phyloP scores from a whole-genome alignment of 139 green algal species.

The Chlorella vulgaris region DNA sequence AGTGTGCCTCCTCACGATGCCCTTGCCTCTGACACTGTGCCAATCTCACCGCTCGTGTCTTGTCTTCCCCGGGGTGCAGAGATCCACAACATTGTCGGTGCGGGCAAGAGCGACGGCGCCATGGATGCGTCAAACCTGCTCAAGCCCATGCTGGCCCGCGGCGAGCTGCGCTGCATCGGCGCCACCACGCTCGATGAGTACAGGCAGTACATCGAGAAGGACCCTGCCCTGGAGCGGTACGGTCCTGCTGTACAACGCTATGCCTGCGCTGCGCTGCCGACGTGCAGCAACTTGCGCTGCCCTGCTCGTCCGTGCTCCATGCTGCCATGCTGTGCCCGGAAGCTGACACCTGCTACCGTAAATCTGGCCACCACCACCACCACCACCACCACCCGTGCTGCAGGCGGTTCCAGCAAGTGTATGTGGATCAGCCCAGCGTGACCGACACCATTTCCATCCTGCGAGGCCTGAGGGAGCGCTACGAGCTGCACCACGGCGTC shows the following conservation, averaged over 20 bases:
- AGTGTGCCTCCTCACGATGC: too few species aligned
- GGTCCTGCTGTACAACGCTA: conserved; percentile 34
- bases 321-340: background rate
- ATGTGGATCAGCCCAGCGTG: conserved; percentile 93
- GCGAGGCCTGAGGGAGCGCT: conserved; percentile 92
- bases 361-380: background rate
- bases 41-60: too few species aligned
- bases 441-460: conserved; percentile 96
- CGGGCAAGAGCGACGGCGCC: conserved; percentile 72
- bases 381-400: background rate
- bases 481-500: conserved; percentile 98
- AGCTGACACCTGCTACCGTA: background rate
- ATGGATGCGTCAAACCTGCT: conserved; percentile 98
- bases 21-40: background rate
- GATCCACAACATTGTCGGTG: conserved; percentile 96
- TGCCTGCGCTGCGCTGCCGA: background rate
- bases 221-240: conserved; percentile 92
- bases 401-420: conserved; percentile 89
- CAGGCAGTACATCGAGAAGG: conserved; percentile 99
- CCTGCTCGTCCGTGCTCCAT: background rate
- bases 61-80: background rate
- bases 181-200: conserved; percentile 99
- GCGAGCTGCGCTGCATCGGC: conserved; percentile 98
- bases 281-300: background rate
- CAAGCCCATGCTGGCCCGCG: conserved; percentile 94